These are phyloP conservation scores for Triticum urartu DNA, from an alignment of 176 grass and related monocot genomes.

Conservation along the genomic window DNA sequence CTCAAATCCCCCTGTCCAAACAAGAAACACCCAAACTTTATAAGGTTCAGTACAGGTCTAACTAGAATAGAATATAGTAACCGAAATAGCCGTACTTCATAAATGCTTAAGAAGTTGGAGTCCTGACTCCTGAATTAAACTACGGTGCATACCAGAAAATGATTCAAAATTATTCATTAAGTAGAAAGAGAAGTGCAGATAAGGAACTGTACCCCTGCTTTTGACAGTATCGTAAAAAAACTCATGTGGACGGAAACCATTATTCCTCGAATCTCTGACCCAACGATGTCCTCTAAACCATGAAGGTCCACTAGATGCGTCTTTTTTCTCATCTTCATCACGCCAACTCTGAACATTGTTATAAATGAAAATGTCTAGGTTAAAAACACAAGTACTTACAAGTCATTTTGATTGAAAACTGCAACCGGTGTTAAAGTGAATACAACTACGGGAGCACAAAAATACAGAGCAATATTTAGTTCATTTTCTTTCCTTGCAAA, in stretches of 20 bases:
- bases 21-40: slow-evolving; percentile 22
- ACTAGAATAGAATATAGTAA: slow-evolving; percentile 1
- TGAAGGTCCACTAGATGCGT: slow-evolving; percentile 46
- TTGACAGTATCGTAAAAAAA: slow-evolving; percentile 42
- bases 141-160: slow-evolving; percentile 11
- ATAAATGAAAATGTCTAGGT: slow-evolving; percentile 19
- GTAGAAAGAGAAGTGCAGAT: slow-evolving; percentile 12
- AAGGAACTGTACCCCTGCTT: slow-evolving; percentile 41
- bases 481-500: not conserved
- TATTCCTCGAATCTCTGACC: slow-evolving; percentile 52
- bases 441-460: not conserved
- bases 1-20: slow-evolving; percentile 43
- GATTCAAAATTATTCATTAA: slow-evolving; percentile 15
- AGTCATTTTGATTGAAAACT: not conserved
- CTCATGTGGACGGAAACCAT: slow-evolving; percentile 41
- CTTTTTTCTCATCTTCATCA: slow-evolving; percentile 63
- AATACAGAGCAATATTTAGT: not conserved
- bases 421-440: not conserved
- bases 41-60: slow-evolving; percentile 2
- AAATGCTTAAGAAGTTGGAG: not conserved
- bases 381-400: slow-evolving; percentile 17
- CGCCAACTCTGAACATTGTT: slow-evolving; percentile 63
- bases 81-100: not conserved
- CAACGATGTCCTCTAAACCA: slow-evolving; percentile 90
- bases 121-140: slow-evolving; percentile 16